Percentiles rank a stretch among this genome's conserved stretches.
Evolutionary conservation across 441 rosid genomes (phyloP).

Genomic region (Omphalea diandra): DNA sequence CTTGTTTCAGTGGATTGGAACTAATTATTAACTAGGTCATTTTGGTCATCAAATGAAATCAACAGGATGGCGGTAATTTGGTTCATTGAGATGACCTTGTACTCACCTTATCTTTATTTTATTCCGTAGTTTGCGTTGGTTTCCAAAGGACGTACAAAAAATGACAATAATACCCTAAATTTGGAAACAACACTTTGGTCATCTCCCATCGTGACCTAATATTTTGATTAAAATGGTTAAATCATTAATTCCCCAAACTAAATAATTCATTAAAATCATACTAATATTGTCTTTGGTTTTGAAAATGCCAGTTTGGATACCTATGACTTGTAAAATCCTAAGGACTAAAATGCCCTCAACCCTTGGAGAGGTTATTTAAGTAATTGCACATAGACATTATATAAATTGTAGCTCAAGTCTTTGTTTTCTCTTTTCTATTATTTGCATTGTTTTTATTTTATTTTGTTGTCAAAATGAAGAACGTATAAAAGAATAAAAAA

Average conservation of each 20-base stretch:
- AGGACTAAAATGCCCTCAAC: slow-evolving; percentile 13
- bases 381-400: slow-evolving; percentile 6
- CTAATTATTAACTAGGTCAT: slow-evolving; percentile 32
- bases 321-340: neutral
- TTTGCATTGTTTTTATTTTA: slow-evolving; percentile 14
- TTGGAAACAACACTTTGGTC: slow-evolving; percentile 16
- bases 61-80: slow-evolving; percentile 58
- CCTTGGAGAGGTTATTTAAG: slow-evolving; percentile 13
- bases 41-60: slow-evolving; percentile 32
- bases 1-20: neutral
- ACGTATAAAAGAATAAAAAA: neutral
- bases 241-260: no score
- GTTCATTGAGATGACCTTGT: slow-evolving; percentile 78
- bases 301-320: slow-evolving; percentile 23
- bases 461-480: slow-evolving; percentile 4
- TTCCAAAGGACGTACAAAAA: slow-evolving; percentile 37
- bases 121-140: slow-evolving; percentile 53
- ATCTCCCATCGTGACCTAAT: slow-evolving; percentile 6
- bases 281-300: neutral
- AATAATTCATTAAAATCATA: no score
- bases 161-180: slow-evolving; percentile 40
- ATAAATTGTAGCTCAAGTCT: slow-evolving; percentile 23
- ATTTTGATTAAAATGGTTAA: neutral
- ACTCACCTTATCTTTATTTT: slow-evolving; percentile 64
- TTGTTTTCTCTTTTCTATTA: slow-evolving; percentile 15